Evolutionary conservation across 805 yeast species (phyloP), one percentile per base, ranked within the genome.

Genomic region (Cyberlindnera galapagoensis): DNA sequence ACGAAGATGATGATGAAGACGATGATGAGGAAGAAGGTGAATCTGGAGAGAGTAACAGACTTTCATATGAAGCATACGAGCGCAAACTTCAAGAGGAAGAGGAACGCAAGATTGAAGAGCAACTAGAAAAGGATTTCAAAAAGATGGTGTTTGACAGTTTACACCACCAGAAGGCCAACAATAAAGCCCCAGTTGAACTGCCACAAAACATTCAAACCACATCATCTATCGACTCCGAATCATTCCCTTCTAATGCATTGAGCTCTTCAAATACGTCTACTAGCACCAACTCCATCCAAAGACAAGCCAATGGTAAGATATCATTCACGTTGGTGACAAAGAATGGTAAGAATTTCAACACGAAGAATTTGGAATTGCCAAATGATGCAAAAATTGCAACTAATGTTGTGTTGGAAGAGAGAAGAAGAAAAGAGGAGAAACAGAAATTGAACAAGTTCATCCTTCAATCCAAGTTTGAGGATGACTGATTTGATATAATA

Each of bases 361-460:
- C 71, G 2, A 65, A 66, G 30, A 63, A 59, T 21, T 49, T 80
- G 17, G 54, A 50, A 5, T 54, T 82, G 21, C 86, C 87, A 0
- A 55, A 65, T 1, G 62, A 72, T 38, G 67, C 69, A 17, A 68
- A 62, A 34, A 69, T 81, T 49, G 80, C 74, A 0, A 63, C 68
- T 21, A 67, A 65, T 19, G 67, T 77, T 12, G 44, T 65, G 17
- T 64, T 63, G 39, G 76, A 74, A 36, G 73, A 68, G 32, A 70
- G 63, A 33, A 63, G 65, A 38, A 61, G 69, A 38, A 62, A 62
- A 39, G 60, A 61, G 24, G 80, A 80, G 52, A 67, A 74, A 33
- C 73, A 73, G 39, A 62, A 66, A 44, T 70, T 81, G 35, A 73
- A 76, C 53, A 63, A 65, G 24, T 64, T 74, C 36, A 81, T 79